These are phyloP conservation scores for Penicillium fuscoglaucum DNA, from an alignment of 2,329 filamentous ascomycete genomes.

Conservation along the genomic window DNA sequence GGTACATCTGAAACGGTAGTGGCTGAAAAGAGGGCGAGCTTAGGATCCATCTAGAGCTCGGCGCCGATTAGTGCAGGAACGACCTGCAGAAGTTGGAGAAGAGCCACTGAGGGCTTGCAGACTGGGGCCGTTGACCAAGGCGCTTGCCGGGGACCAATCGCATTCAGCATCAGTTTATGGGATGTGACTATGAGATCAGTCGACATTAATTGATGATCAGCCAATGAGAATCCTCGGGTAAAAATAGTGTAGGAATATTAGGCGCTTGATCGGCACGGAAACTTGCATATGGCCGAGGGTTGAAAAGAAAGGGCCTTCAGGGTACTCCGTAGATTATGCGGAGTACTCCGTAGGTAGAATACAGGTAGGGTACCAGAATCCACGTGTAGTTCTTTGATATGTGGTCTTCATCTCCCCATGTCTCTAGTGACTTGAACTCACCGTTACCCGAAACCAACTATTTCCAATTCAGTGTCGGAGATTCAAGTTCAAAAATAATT, in stretches of 20 bases:
- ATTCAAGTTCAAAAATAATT: not conserved
- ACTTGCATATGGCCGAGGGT: not conserved
- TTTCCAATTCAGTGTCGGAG: not conserved
- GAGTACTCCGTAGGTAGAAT: not conserved
- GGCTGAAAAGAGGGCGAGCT: slow-evolving; percentile 1
- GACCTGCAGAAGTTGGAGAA: slow-evolving; percentile 9
- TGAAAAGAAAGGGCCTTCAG: not conserved
- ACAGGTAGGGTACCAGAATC: not conserved
- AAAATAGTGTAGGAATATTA: slow-evolving; percentile 1
- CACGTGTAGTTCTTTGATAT: not conserved
- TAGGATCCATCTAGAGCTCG: slow-evolving; percentile 12
- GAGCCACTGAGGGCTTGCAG: slow-evolving; percentile 7
- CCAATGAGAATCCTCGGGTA: not conserved
- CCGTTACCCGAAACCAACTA: not conserved
- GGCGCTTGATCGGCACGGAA: slow-evolving; percentile 8
- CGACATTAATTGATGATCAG: not conserved
- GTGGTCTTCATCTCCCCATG: not conserved
- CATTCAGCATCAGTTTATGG: not conserved
- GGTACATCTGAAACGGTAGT: slow-evolving; percentile 18
- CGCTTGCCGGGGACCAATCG: slow-evolving; percentile 2
- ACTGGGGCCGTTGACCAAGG: slow-evolving; percentile 4
- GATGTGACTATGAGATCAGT: not conserved
- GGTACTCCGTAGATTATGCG: no score
- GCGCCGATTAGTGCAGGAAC: slow-evolving; percentile 27
- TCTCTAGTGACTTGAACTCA: not conserved